Conservation (phyloP, 2,329 filamentous ascomycete genomes). For the Ceratocystis eucalypticola region DNA sequence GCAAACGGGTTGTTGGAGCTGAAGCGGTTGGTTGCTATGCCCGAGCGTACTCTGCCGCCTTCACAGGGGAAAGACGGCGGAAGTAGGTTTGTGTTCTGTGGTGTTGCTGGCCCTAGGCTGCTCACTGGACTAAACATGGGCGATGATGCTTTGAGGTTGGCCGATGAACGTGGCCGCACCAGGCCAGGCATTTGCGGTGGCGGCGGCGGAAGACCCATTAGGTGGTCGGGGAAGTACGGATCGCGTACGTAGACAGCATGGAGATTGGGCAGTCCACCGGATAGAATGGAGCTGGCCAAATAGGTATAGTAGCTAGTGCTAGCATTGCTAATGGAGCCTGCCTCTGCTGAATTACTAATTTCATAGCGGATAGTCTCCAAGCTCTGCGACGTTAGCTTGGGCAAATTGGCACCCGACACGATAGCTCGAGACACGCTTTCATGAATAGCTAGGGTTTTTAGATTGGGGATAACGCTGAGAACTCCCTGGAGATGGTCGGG, state of each 20-base stretch:
- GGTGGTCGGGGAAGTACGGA: slow-evolving; percentile 63
- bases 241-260: slow-evolving; percentile 75
- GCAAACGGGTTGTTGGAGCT: slow-evolving; percentile 50
- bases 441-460: slow-evolving; percentile 44
- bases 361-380: slow-evolving; percentile 70
- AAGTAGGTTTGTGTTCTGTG: slow-evolving; percentile 16
- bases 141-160: slow-evolving; percentile 21
- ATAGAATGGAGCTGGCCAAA: slow-evolving; percentile 67
- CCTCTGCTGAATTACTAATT: slow-evolving; percentile 48
- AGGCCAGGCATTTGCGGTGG: slow-evolving; percentile 42
- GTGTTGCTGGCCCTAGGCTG: slow-evolving; percentile 22
- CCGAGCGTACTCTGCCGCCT: slow-evolving; percentile 21
- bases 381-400: slow-evolving; percentile 53
- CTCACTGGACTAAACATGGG: slow-evolving; percentile 16
- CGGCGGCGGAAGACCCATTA: slow-evolving; percentile 56
- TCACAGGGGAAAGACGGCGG: slow-evolving; percentile 18
- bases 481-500: slow-evolving; percentile 48
- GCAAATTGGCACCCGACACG: slow-evolving; percentile 35
- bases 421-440: slow-evolving; percentile 38
- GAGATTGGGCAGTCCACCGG: slow-evolving; percentile 59
- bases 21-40: slow-evolving; percentile 30
- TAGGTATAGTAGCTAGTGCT: slow-evolving; percentile 66
- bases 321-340: slow-evolving; percentile 43
- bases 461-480: slow-evolving; percentile 41
- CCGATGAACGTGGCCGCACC: slow-evolving; percentile 28